A percentile compares a stretch with the other conserved stretches of the same genome.
These are phyloP conservation scores for Herpetomonas samuelpessoai DNA, from an alignment of 208 protist species.

Conservation along the genomic window DNA sequence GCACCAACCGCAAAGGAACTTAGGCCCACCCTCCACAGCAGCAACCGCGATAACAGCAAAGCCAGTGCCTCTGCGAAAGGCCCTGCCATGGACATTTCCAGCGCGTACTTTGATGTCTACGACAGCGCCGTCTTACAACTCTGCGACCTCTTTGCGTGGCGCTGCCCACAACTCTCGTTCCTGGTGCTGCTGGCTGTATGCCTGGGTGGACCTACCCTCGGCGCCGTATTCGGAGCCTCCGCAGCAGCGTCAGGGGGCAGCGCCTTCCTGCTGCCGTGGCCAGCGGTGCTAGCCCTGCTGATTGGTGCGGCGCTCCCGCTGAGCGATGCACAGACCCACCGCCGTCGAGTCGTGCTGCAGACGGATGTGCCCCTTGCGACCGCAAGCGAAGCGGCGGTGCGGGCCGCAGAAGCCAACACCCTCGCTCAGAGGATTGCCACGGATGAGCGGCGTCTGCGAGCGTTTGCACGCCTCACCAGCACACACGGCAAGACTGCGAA, in stretches of 20 bases:
- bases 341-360: neutral
- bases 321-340: neutral
- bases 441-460: neutral
- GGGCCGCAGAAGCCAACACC: neutral
- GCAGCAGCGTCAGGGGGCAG: neutral
- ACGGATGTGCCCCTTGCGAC: neutral
- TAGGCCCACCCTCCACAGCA: neutral
- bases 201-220: neutral
- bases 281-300: slow-evolving; percentile 12
- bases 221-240: neutral
- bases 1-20: neutral
- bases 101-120: slow-evolving; percentile 12
- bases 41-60: neutral
- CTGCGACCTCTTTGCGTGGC: slow-evolving; percentile 28
- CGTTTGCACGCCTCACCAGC: neutral
- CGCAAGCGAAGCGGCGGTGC: neutral
- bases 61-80: too few relatives aligned
- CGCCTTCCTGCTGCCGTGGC: slow-evolving; percentile 12
- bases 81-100: neutral
- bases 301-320: slow-evolving; percentile 8
- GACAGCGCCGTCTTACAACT: slow-evolving; percentile 25
- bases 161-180: slow-evolving; percentile 25
- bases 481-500: too few relatives aligned
- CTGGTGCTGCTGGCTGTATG: slow-evolving; percentile 10
- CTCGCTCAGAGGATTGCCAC: neutral